These are phyloP conservation scores for Trypanosomatidae sp. DNA, from an alignment of 208 protist species.

Conservation along the genomic window DNA sequence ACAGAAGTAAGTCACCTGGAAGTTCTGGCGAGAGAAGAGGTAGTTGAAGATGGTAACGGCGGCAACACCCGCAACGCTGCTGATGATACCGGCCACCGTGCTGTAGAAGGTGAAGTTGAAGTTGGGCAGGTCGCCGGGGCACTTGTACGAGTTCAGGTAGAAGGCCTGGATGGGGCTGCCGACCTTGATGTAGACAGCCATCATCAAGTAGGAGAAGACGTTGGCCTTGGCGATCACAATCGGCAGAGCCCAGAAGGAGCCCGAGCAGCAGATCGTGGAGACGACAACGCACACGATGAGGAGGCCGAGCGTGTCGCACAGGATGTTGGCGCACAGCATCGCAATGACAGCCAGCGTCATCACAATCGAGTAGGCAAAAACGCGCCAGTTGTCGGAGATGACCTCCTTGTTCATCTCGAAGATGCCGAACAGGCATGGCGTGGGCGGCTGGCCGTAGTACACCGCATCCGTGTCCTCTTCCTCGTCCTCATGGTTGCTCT, in stretches of 20 bases:
- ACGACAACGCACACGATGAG: conserved; percentile 32
- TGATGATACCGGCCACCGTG: conserved; percentile 48
- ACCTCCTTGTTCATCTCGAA: conserved; percentile 69
- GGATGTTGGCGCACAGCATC: conserved; percentile 40
- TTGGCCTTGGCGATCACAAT: conserved; percentile 58
- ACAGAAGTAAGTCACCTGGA: conserved; percentile 41
- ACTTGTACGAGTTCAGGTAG: conserved; percentile 40
- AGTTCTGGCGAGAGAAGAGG: conserved; percentile 53
- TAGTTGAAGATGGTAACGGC: conserved; percentile 55
- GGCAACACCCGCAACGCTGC: conserved; percentile 42
- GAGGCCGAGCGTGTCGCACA: conserved; percentile 28
- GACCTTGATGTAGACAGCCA: conserved; percentile 47
- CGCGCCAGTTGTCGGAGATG: conserved; percentile 36
- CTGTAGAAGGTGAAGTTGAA: conserved; percentile 69
- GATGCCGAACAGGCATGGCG: conserved; percentile 36
- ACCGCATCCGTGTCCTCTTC: conserved; percentile 8
- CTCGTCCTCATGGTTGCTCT: conserved; percentile 11
- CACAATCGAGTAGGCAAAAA: conserved; percentile 51
- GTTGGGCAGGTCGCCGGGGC: conserved; percentile 39
- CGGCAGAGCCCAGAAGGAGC: conserved; percentile 60
- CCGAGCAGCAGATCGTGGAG: conserved; percentile 32
- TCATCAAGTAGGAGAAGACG: conserved; percentile 47
- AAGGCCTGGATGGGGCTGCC: conserved; percentile 44
- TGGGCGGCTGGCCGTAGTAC: conserved; percentile 24
- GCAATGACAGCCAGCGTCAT: conserved; percentile 45